Percentiles rank a stretch among this genome's conserved stretches.
phyloP scores from a whole-genome alignment of 169 alveolate genomes.

The Cryptosporidium ubiquitum region DNA sequence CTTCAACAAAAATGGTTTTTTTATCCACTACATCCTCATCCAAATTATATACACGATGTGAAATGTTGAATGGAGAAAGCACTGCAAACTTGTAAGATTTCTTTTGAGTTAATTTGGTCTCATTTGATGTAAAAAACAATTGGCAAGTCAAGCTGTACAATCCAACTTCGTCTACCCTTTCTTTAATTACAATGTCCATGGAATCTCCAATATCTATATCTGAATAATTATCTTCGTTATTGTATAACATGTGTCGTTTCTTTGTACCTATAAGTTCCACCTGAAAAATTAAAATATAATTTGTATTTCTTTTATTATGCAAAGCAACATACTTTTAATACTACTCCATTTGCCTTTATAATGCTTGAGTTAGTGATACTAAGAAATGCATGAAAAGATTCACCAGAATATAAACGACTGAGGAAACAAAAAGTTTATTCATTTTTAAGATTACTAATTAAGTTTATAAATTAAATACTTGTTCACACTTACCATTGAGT shows the following conservation, averaged over 20 bases:
- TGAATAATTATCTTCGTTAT: conserved; percentile 29
- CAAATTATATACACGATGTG: conserved; percentile 19
- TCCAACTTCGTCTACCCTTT: conserved; percentile 71
- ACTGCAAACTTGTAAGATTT: conserved; percentile 71
- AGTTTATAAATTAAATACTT: not conserved
- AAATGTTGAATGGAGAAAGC: conserved; percentile 55
- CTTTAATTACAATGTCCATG: conserved; percentile 33
- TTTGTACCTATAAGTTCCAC: conserved; percentile 45
- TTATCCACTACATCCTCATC: not conserved
- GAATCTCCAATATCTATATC: conserved; percentile 73
- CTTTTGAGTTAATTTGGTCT: conserved; percentile 37
- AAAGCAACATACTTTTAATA: conserved; percentile 31
- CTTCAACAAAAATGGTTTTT: conserved; percentile 32
- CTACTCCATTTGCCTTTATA: conserved; percentile 57
- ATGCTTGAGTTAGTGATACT: conserved; percentile 58
- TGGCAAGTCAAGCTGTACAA: conserved; percentile 59
- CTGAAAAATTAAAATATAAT: not conserved
- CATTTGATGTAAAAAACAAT: conserved; percentile 52
- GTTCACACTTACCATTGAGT: conserved; percentile 59
- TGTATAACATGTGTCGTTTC: conserved; percentile 19
- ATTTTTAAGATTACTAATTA: not conserved
- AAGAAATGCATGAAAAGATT: conserved; percentile 62
- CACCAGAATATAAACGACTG: conserved; percentile 63
- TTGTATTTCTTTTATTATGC: not conserved
- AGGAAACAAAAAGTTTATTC: not conserved